Evolutionary conservation across 257 asterid genomes (phyloP).

Genomic region (Solanum pinnatisectum): DNA sequence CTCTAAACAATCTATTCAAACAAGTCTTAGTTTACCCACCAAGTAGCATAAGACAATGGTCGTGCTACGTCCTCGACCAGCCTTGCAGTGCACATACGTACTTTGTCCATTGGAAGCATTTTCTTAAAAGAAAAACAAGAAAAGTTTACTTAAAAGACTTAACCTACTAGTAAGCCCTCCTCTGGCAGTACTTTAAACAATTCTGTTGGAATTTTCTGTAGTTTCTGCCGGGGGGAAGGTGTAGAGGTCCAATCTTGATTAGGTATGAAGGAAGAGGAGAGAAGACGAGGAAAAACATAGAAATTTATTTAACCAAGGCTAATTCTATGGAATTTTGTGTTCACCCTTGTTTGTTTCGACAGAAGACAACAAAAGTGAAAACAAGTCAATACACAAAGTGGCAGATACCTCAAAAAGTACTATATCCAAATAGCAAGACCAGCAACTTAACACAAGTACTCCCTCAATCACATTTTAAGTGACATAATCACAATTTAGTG

Average conservation of each 20-base stretch:
- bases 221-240: neutral
- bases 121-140: conserved; percentile 3
- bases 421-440: neutral
- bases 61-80: conserved; percentile 49
- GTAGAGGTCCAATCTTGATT: neutral
- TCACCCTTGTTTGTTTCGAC: neutral
- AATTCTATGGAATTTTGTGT: neutral
- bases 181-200: neutral
- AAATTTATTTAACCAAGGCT: neutral
- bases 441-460: neutral
- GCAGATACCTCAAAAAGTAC: neutral
- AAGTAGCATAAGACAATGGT: conserved; percentile 40
- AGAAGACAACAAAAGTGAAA: neutral
- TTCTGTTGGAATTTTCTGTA: neutral
- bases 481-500: neutral
- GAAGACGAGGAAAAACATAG: neutral
- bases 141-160: neutral
- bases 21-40: conserved; percentile 12
- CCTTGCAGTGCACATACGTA: conserved; percentile 45
- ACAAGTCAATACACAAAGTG: neutral
- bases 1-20: neutral
- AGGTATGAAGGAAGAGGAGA: neutral
- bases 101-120: conserved; percentile 26
- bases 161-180: neutral
- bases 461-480: neutral